phyloP scores from a whole-genome alignment of 129 eudicot genomes.

The Chrysanthemum makinoi region DNA sequence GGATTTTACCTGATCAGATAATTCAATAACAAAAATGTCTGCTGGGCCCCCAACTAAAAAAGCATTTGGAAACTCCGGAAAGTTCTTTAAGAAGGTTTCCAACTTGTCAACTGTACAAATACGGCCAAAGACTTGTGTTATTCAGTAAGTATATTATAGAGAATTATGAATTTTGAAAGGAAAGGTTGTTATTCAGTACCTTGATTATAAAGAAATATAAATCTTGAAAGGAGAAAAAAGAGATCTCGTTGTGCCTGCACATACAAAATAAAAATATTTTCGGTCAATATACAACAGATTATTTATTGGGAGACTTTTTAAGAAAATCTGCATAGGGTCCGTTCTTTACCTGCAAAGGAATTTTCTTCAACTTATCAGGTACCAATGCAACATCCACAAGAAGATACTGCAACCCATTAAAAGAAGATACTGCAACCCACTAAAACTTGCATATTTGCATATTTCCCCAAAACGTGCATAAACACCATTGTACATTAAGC shows the following conservation, averaged over 20 bases:
- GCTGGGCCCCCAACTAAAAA: constrained; percentile 80
- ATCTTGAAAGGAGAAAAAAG: constrained; percentile 86
- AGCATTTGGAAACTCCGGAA: constrained; percentile 76
- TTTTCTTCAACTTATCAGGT: constrained; percentile 59
- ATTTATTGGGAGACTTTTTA: not conserved
- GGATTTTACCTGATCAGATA: constrained; percentile 74
- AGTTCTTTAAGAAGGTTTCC: constrained; percentile 57
- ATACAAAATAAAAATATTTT: constrained; percentile 8
- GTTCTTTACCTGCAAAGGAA: constrained; percentile 62
- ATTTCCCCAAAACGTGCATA: no score
- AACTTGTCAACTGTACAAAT: constrained; percentile 60
- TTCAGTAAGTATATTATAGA: constrained; percentile 24
- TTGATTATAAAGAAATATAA: constrained; percentile 65
- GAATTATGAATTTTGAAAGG: constrained; percentile 64
- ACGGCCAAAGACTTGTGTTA: not conserved
- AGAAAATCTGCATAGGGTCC: not conserved
- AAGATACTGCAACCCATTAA: constrained; percentile 61
- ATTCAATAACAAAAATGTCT: constrained; percentile 73
- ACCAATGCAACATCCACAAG: constrained; percentile 72
- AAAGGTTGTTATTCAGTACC: constrained; percentile 40
- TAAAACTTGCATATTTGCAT: no score
- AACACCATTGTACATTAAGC: no score
- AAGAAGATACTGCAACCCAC: no score
- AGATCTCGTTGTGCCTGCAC: constrained; percentile 82
- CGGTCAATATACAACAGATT: not conserved